Evolutionary conservation across 176 grass and related monocot genomes (phyloP).

Genomic region (Ananas comosus): DNA sequence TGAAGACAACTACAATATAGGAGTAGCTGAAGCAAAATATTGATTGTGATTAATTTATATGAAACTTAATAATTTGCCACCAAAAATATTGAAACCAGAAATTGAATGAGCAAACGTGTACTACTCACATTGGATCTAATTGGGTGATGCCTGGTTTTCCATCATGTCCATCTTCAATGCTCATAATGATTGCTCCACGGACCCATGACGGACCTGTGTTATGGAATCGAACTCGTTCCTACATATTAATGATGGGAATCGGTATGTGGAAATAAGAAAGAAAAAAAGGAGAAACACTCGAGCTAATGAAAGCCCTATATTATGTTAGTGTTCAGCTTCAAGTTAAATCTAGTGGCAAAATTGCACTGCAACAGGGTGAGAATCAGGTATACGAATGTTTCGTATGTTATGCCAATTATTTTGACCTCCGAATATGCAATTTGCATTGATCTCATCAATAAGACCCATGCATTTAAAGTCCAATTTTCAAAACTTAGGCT

Average conservation of each 20-base stretch:
- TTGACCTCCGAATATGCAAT: too few relatives aligned
- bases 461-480: too few relatives aligned
- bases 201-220: conserved; percentile 62
- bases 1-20: conserved; percentile 50
- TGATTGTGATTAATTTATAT: not conserved
- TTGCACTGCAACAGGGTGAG: too few relatives aligned
- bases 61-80: not conserved
- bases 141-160: conserved; percentile 36
- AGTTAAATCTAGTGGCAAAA: not conserved
- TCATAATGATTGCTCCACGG: conserved; percentile 66
- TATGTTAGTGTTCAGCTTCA: not conserved
- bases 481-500: too few relatives aligned
- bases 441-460: too few relatives aligned
- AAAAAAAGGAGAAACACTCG: not conserved
- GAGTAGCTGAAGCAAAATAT: conserved; percentile 46
- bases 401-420: too few relatives aligned
- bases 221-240: conserved; percentile 76
- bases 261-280: not conserved
- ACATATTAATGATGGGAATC: conserved; percentile 19
- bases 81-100: not conserved
- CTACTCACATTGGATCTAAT: conserved; percentile 53
- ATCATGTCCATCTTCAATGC: conserved; percentile 66
- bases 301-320: too few relatives aligned
- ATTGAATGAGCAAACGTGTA: not conserved
- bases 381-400: too few relatives aligned